Conservation (phyloP, 305 asterid species). For the Ajuga reptans region DNA sequence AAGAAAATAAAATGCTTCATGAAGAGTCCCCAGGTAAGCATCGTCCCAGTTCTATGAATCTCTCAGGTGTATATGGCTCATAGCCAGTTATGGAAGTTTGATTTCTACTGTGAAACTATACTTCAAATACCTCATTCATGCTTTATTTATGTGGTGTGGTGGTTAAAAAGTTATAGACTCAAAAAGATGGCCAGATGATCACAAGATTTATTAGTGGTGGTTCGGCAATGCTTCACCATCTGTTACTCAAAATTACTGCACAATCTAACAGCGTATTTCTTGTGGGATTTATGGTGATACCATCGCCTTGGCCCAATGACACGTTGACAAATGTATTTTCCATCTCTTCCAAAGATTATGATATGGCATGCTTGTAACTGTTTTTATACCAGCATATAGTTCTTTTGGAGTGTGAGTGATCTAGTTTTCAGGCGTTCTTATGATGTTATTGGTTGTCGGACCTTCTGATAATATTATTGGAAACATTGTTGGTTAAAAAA, state of each 20-base stretch:
- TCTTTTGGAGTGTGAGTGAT: background rate
- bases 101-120: background rate
- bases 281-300: background rate
- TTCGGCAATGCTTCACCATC: background rate
- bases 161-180: background rate
- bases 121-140: background rate
- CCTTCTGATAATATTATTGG: background rate
- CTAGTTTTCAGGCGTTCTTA: background rate
- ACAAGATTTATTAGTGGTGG: background rate
- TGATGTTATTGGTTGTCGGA: no score
- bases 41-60: slow-evolving; percentile 9
- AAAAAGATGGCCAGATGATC: background rate
- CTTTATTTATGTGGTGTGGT: background rate
- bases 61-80: background rate
- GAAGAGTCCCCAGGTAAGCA: slow-evolving; percentile 56
- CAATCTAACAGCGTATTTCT: background rate
- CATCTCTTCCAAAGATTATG: background rate
- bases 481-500: background rate
- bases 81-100: background rate
- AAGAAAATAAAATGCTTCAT: slow-evolving; percentile 38
- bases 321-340: background rate
- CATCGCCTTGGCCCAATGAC: background rate
- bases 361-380: background rate
- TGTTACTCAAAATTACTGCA: background rate
- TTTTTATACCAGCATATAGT: background rate